Percentiles rank a stretch among this genome's conserved stretches.
These are phyloP conservation scores for Amphirosellinia nigrospora DNA, from an alignment of 495 filamentous ascomycete species.

Conservation along the genomic window DNA sequence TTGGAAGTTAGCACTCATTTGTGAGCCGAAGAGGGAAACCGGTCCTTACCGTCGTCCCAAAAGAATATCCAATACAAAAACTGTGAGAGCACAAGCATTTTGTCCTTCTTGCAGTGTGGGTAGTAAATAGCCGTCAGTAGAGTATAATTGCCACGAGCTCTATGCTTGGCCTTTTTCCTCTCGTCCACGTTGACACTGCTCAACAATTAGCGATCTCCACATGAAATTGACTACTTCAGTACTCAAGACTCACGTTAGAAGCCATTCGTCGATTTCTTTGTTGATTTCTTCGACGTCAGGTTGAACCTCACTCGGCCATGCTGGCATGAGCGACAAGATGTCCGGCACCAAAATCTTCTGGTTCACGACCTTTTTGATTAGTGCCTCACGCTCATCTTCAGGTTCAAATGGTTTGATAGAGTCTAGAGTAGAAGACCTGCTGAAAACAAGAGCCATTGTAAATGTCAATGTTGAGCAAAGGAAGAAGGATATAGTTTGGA, in stretches of 20 bases:
- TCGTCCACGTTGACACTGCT: constrained; percentile 33
- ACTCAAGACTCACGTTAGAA: constrained; percentile 29
- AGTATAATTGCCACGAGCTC: constrained; percentile 35
- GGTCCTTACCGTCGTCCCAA: constrained; percentile 35
- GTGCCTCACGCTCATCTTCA: constrained; percentile 30
- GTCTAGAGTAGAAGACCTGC: constrained; percentile 14
- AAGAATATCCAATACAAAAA: constrained; percentile 42
- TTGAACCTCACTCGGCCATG: constrained; percentile 34
- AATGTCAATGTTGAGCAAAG: neutral
- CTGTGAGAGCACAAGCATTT: constrained; percentile 32
- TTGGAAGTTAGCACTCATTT: neutral
- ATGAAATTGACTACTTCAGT: neutral
- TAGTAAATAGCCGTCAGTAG: constrained; percentile 35
- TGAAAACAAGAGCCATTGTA: constrained; percentile 32
- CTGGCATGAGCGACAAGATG: constrained; percentile 37
- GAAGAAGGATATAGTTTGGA: neutral
- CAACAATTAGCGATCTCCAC: neutral
- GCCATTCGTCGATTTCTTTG: constrained; percentile 36
- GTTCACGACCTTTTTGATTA: constrained; percentile 34
- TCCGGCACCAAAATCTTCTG: constrained; percentile 37
- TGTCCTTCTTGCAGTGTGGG: constrained; percentile 38
- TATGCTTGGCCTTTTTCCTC: constrained; percentile 39
- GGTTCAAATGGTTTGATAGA: neutral
- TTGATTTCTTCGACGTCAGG: constrained; percentile 37
- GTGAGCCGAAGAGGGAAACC: neutral